Conservation (phyloP, 768 basidiomycete species). For the Mycena amicta region DNA sequence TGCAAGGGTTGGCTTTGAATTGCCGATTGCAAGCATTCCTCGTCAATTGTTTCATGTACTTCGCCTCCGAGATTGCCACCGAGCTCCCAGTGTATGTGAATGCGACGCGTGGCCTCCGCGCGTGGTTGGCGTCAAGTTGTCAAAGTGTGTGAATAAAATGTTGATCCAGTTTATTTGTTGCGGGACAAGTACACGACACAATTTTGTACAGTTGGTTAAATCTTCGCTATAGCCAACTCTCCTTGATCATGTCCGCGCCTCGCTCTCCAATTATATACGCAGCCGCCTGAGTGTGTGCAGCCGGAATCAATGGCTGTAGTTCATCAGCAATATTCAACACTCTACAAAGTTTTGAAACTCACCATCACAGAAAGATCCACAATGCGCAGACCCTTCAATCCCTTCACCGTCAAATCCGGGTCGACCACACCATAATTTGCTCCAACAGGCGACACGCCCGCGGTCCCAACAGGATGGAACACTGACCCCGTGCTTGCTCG, state of each 20-base stretch:
- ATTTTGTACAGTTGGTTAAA: not conserved
- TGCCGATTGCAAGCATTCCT: not conserved
- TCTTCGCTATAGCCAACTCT: constrained; percentile 5
- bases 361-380: constrained; percentile 41
- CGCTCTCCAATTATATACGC: constrained; percentile 29
- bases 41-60: not conserved
- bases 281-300: constrained; percentile 27
- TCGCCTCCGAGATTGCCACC: not conserved
- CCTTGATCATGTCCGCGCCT: constrained; percentile 29
- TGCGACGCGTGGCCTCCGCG: not conserved
- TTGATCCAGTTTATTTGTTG: not conserved
- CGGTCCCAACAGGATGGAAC: constrained; percentile 35
- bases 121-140: not conserved
- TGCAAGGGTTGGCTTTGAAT: not conserved
- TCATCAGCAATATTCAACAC: not conserved
- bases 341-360: constrained; percentile 11
- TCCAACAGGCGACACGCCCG: constrained; percentile 30
- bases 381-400: constrained; percentile 35
- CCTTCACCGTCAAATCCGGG: constrained; percentile 38
- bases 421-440: constrained; percentile 34
- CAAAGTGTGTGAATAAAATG: not conserved
- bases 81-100: not conserved
- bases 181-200: not conserved
- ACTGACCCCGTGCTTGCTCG: constrained; percentile 25
- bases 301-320: constrained; percentile 24